Evolutionary conservation across 345 rosid species (phyloP), one percentile per base, ranked within the genome.

Genomic region (Lepidium didymum): DNA sequence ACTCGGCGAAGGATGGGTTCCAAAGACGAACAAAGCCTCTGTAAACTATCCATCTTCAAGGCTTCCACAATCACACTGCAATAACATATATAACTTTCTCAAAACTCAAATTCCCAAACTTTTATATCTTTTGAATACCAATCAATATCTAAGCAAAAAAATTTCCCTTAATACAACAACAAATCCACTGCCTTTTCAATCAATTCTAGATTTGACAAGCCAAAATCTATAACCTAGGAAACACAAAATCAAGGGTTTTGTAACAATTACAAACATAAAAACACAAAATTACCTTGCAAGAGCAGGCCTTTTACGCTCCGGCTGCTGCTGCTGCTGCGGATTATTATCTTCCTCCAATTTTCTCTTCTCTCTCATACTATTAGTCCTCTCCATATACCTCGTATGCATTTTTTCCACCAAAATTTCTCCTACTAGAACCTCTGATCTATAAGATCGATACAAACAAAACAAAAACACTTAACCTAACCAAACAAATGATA

Each of bases 11-110:
- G 95, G 71, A 94, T 84, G 5, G 99, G 97, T 81, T 94, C 99
- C 79, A 94, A 74, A 54, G 99, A 89, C 0, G 99, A 91, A 78
- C 96, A 94, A 67, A 94, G 89, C 80, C 91, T 94, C 70, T 94
- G 97, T 65, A 94, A 79, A 76, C 97, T 86, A 71, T 94, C 99
- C 81, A 94, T 88, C 91, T 94, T 94, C 31, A 94, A 77, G 56
- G 99, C 99, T 80, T 94, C 99, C 29, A 91, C 97, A 70, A 94
- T 91, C 15, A 94, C 96, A 75, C 99, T 94, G 87, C 86, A 78
- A 61, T 3, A 34, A 55, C 12, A 58, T 0, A 43, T 19, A 59
- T 3, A 67, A 61, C 23, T 37, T 41, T n/a, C 41, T 67, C 56
- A 57, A 72, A 25, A 1, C 45, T 23, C 13, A 45, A 58, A n/a